A percentile compares a stretch with the other conserved stretches of the same genome.
These are phyloP conservation scores for Glycine tomentella DNA, from an alignment of 306 rosid species.

Conservation along the genomic window DNA sequence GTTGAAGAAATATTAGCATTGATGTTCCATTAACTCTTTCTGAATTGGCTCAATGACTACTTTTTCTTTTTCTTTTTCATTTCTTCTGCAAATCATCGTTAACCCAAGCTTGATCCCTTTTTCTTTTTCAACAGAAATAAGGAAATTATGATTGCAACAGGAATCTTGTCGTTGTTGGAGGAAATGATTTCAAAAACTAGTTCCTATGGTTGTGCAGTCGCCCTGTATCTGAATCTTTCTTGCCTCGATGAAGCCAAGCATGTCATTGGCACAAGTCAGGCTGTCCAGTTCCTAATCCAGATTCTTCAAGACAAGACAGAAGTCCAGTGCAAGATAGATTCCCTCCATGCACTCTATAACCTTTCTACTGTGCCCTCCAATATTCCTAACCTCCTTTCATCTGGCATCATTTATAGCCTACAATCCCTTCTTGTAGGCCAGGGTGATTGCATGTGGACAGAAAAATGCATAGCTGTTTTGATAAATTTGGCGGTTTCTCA, in stretches of 20 bases:
- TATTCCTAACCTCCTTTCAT: slow-evolving; percentile 69
- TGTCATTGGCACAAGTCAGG: slow-evolving; percentile 64
- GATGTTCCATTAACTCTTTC: neutral
- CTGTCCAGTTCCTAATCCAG: slow-evolving; percentile 68
- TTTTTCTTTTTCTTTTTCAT: neutral
- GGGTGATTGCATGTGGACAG: slow-evolving; percentile 63
- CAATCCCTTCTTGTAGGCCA: slow-evolving; percentile 58
- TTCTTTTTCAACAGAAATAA: slow-evolving; percentile 64
- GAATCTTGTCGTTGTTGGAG: slow-evolving; percentile 73
- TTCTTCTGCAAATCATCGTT: slow-evolving; percentile 12
- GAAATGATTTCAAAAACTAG: slow-evolving; percentile 64
- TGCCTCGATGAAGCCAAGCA: slow-evolving; percentile 80
- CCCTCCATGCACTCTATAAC: slow-evolving; percentile 79
- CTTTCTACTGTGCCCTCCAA: slow-evolving; percentile 69
- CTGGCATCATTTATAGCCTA: slow-evolving; percentile 60
- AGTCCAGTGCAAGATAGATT: slow-evolving; percentile 72
- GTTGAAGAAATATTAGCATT: neutral
- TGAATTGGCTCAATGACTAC: neutral
- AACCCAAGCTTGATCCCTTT: neutral
- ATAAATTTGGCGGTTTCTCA: slow-evolving; percentile 70
- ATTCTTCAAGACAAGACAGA: slow-evolving; percentile 58
- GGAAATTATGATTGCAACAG: slow-evolving; percentile 73
- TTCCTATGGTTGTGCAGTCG: slow-evolving; percentile 73
- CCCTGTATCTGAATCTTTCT: slow-evolving; percentile 82
- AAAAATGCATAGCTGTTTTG: slow-evolving; percentile 72